Conservation (phyloP, 1,284 basidiomycete species). For the Sporisorium iseilematis-ciliati region DNA sequence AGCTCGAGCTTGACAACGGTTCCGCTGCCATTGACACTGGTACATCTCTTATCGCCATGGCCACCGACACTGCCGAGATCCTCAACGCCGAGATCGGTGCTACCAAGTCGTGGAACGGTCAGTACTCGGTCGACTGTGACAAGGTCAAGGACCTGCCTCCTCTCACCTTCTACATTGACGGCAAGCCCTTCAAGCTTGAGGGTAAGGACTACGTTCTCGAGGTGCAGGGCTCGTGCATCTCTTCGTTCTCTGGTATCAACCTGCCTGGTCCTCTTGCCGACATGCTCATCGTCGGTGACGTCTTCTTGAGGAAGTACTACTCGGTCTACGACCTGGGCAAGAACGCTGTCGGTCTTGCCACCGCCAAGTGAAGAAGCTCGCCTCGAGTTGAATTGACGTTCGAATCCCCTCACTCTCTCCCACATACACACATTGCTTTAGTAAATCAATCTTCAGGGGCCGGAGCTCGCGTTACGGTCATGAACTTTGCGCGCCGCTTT, state of each 20-base stretch:
- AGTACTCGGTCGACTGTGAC: slow-evolving; percentile 80
- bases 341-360: slow-evolving; percentile 88
- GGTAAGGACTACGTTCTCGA: slow-evolving; percentile 89
- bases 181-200: slow-evolving; percentile 78
- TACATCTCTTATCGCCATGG: slow-evolving; percentile 89
- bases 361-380: slow-evolving; percentile 68
- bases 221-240: slow-evolving; percentile 91
- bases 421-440: slow-evolving; percentile 1
- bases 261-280: slow-evolving; percentile 87
- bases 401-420: not conserved
- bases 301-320: slow-evolving; percentile 79
- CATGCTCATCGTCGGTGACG: slow-evolving; percentile 90
- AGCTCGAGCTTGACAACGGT: slow-evolving; percentile 85
- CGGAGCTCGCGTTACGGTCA: not conserved
- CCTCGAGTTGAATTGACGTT: not conserved
- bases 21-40: slow-evolving; percentile 83
- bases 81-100: slow-evolving; percentile 84
- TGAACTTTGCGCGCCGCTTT: not conserved
- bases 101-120: slow-evolving; percentile 66
- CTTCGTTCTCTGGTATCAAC: slow-evolving; percentile 91
- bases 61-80: slow-evolving; percentile 96
- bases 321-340: slow-evolving; percentile 90
- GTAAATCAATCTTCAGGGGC: not conserved
- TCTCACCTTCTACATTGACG: slow-evolving; percentile 78
- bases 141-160: slow-evolving; percentile 87